phyloP scores from a whole-genome alignment of 1,139 yeast species.

The Blastobotrys ciferrii region DNA sequence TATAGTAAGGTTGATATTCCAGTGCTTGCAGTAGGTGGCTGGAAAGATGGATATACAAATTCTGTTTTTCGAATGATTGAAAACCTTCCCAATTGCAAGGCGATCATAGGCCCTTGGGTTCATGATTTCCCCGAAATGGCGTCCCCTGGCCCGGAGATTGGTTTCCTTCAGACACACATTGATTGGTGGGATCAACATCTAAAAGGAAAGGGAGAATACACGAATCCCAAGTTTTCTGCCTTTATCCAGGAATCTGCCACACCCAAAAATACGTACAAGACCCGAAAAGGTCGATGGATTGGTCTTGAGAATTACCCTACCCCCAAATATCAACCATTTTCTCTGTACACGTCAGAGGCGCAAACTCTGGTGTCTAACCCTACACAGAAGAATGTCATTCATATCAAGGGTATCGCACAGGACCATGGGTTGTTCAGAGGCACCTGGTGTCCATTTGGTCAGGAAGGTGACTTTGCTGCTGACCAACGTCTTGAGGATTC shows the following conservation, averaged over 20 bases:
- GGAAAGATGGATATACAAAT: constrained; percentile 46
- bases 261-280: constrained; percentile 37
- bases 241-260: constrained; percentile 42
- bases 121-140: constrained; percentile 48
- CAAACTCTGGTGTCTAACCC: not conserved
- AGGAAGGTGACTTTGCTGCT: constrained; percentile 45
- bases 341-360: not conserved
- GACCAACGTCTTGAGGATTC: constrained; percentile 41
- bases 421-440: constrained; percentile 46
- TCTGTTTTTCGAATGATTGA: constrained; percentile 44
- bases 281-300: constrained; percentile 43
- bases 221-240: constrained; percentile 38
- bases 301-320: constrained; percentile 24
- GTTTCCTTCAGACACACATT: constrained; percentile 42
- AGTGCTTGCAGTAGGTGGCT: constrained; percentile 44
- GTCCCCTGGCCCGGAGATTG: constrained; percentile 44
- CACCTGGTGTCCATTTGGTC: constrained; percentile 46
- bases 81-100: constrained; percentile 38
- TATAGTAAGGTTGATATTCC: constrained; percentile 42
- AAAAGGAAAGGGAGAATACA: constrained; percentile 26
- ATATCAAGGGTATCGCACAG: constrained; percentile 33
- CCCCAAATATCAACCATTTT: not conserved
- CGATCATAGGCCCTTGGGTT: constrained; percentile 46
- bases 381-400: not conserved
- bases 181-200: constrained; percentile 43